Percentiles rank a stretch among this genome's conserved stretches.
These are phyloP conservation scores for Solanum medicagineum DNA, from an alignment of 257 asterid genomes.

Conservation along the genomic window DNA sequence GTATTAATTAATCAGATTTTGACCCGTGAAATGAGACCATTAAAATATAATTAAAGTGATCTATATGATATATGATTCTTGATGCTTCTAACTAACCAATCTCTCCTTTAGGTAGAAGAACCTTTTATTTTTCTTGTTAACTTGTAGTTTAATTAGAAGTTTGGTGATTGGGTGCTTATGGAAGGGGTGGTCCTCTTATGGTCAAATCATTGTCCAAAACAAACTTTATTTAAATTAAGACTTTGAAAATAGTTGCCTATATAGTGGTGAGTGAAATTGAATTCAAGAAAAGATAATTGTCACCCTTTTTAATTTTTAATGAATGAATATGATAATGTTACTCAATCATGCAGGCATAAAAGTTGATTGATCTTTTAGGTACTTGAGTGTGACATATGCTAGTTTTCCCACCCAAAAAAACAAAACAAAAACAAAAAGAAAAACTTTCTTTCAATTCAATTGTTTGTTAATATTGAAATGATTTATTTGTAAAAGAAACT, in stretches of 20 bases:
- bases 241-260: neutral
- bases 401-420: neutral
- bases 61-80: neutral
- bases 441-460: neutral
- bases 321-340: conserved; percentile 6
- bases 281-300: neutral
- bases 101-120: neutral
- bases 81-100: neutral
- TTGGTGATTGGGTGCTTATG: neutral
- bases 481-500: neutral
- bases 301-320: neutral
- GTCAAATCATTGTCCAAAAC: conserved; percentile 17
- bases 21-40: neutral
- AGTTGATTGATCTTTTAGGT: conserved; percentile 19
- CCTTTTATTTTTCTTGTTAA: neutral
- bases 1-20: neutral
- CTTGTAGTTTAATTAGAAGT: neutral
- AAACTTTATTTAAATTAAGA: conserved; percentile 4
- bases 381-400: conserved; percentile 13
- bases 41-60: neutral
- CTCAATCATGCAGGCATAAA: conserved; percentile 17
- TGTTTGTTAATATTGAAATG: neutral
- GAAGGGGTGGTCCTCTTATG: neutral
- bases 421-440: neutral
- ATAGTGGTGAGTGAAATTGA: neutral